Evolutionary conservation across 768 basidiomycete genomes (phyloP).

Genomic region (Tricholoma hemisulphureum): DNA sequence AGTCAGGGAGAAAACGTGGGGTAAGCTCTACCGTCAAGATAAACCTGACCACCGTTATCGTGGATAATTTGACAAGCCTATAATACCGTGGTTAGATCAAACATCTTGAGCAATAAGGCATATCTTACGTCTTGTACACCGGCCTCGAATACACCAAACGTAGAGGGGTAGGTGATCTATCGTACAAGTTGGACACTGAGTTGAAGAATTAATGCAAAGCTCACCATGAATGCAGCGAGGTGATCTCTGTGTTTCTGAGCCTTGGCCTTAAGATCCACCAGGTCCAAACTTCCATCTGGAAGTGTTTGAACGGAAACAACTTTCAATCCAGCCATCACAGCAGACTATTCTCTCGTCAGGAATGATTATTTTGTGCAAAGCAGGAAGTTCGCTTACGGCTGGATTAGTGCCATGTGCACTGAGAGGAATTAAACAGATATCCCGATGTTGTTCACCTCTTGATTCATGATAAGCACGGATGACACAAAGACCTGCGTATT

Average conservation of each 20-base stretch:
- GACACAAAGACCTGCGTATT: slow-evolving; percentile 93
- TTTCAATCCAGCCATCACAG: slow-evolving; percentile 95
- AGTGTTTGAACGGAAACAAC: slow-evolving; percentile 94
- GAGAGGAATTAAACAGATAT: slow-evolving; percentile 91
- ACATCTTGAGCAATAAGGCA: not conserved
- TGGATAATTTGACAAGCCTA: slow-evolving; percentile 93
- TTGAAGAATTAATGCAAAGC: slow-evolving; percentile 13
- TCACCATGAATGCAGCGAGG: slow-evolving; percentile 93
- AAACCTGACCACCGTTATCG: slow-evolving; percentile 94
- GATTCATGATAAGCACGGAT: slow-evolving; percentile 95
- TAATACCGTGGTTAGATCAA: slow-evolving; percentile 4
- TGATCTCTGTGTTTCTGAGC: slow-evolving; percentile 89
- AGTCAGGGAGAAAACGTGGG: not conserved
- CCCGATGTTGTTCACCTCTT: slow-evolving; percentile 77
- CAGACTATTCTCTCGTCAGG: slow-evolving; percentile 60
- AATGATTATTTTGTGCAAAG: not conserved
- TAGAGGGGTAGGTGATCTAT: slow-evolving; percentile 95
- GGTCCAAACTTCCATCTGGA: slow-evolving; percentile 83
- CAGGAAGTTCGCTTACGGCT: slow-evolving; percentile 56
- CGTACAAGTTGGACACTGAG: slow-evolving; percentile 1
- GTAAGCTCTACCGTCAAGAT: slow-evolving; percentile 70
- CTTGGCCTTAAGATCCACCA: slow-evolving; percentile 81
- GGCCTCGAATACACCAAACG: slow-evolving; percentile 96
- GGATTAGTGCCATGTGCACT: slow-evolving; percentile 99
- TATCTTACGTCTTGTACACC: slow-evolving; percentile 69